Evolutionary conservation across 306 rosid genomes (phyloP), one percentile per base, ranked within the genome.

Genomic region (Lathyrus tuberosus): DNA sequence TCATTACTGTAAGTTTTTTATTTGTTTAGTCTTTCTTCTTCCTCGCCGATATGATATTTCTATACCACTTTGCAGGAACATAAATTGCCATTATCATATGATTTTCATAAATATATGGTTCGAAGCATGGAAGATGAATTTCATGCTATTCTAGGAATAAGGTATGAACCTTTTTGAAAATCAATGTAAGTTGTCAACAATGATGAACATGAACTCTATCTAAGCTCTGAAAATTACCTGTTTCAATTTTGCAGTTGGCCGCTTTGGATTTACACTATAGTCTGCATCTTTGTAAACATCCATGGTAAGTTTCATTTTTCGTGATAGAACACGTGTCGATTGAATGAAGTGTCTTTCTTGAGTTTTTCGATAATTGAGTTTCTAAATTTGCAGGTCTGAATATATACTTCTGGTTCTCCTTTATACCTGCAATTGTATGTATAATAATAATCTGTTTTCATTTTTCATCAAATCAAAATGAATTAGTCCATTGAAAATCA

Each of bases 41-140:
- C 76, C 56, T 62, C 15, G 41, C 53, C 58, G 7, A 22, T 62
- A 69, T 60, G 7, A 33, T 48, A 65, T 52, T 52, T 78, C 35
- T 62, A 15, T 30, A 51, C 46, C 65, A 43, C 22, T 44, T 67
- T 76, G 35, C 85, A 93, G 98, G 91, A 90, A 70, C 98, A 94
- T 84, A 90, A 76, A 63, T 77, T 94, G 80, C 96, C 97, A 6
- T 76, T 69, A 72, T 86, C 96, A 13, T 94, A 94, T 74, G 79
- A 90, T 73, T 94, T 94, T 56, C 96, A 94, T 76, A 82, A 83
- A 28, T 94, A 88, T 69, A 87, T 94, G 86, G 95, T 90, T 66
- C 86, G 97, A 77, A 94, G 98, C 78, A 94, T 94, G 98, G 98
- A 94, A 81, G 98, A 94, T 72, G 98, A 94, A 79, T 84, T 94